A percentile compares a stretch with the other conserved stretches of the same genome.
These are phyloP conservation scores for Smittium mucronatum DNA, from an alignment of 371 early-diverging fungal species.

Conservation along the genomic window DNA sequence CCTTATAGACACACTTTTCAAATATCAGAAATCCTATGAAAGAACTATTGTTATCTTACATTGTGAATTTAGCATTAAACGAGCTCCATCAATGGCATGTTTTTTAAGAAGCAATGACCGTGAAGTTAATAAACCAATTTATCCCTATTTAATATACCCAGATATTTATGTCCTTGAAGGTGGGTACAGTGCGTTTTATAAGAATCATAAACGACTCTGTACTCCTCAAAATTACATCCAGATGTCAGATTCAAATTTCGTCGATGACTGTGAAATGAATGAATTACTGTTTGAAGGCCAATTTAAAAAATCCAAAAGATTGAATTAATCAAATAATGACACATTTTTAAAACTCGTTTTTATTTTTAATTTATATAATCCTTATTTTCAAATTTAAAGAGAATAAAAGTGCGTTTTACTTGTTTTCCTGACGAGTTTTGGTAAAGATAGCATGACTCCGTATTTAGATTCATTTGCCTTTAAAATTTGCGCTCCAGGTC, in stretches of 20 bases:
- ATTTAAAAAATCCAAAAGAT: conserved; percentile 35
- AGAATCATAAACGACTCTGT: conserved; percentile 36
- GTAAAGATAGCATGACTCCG: too few species aligned
- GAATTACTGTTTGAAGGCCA: conserved; percentile 29
- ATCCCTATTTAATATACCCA: conserved; percentile 68
- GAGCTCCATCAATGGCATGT: conserved; percentile 72
- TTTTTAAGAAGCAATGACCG: conserved; percentile 65
- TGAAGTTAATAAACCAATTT: conserved; percentile 42
- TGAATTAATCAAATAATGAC: too few species aligned
- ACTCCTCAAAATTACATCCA: conserved; percentile 50
- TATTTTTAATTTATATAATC: too few species aligned
- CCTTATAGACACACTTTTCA: conserved; percentile 30
- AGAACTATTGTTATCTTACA: conserved; percentile 61
- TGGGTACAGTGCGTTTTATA: conserved; percentile 69
- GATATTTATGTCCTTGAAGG: conserved; percentile 80
- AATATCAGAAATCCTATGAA: conserved; percentile 23
- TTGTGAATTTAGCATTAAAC: conserved; percentile 79
- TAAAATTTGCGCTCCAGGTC: too few species aligned
- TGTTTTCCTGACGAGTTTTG: too few species aligned
- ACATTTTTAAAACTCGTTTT: too few species aligned
- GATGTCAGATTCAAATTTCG: conserved; percentile 40
- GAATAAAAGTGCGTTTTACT: too few species aligned
- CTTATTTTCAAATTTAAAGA: too few species aligned
- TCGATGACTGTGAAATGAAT: conserved; percentile 26
- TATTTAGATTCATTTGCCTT: too few species aligned